Evolutionary conservation across 805 yeast genomes (phyloP), one percentile per base, ranked within the genome.

Genomic region (Diddensiella caesifluorescens): DNA sequence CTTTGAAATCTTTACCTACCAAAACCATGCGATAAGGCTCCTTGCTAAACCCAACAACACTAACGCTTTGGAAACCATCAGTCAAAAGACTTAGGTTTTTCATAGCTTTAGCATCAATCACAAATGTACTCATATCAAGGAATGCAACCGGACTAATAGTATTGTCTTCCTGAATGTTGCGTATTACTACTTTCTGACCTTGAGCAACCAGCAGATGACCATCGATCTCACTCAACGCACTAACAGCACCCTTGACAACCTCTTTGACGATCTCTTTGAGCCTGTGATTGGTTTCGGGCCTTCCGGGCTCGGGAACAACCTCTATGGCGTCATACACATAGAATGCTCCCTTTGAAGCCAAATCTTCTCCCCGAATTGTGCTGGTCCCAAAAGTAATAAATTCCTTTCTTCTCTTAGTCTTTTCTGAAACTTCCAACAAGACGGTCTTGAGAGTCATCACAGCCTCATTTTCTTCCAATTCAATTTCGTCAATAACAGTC

Each of bases 91-190:
- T 59, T 53, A 90, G 64, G 59, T 89, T 86, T 29, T 94, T 89
- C 58, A 87, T 77, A 49, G 88, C 72, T 62, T 89, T 89, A 12
- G 86, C 73, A 50, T 85, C 95, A 4, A 83, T 70, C 2, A 86
- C 77, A 59, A 77, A 86, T 0, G 88, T 76, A 1, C 88, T 77
- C n/a, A 88, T 75, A 59, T 92, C 97, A 41, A 81, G 69, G 55
- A 92, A 92, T 1, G 97, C 97, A 3, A 92, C 96, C 0, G 97
- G 96, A 22, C 83, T 87, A 3, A 87, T 86, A 30, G 79, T 74
- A 41, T 85, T 83, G 59, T 85, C 92, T 53, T 84, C 94, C 55
- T 84, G 89, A 36, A 88, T 69, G 57, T 84, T 90, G 55, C 97
- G 71, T 2, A 89, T 80, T 51, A 90, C 63, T 2, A 76, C 61